These are phyloP conservation scores for Pseudogymnoascus sp. DNA, from an alignment of 2,329 filamentous ascomycete genomes.

Conservation along the genomic window DNA sequence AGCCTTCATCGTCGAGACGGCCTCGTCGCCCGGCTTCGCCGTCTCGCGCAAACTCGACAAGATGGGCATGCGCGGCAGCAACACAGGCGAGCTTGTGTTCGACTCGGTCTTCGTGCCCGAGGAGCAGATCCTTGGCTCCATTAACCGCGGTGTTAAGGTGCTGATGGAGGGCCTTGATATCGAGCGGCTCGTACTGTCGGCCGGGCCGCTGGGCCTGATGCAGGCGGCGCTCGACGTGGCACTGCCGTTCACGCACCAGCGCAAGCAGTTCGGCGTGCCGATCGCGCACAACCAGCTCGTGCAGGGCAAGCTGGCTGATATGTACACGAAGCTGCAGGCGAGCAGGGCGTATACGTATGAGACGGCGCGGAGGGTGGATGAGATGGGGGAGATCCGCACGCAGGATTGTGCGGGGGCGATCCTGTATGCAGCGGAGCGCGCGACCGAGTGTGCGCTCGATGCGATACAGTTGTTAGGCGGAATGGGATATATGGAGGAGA, in stretches of 20 bases:
- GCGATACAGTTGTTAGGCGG: constrained; percentile 89
- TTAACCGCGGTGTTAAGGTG: constrained; percentile 80
- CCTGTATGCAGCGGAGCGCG: constrained; percentile 83
- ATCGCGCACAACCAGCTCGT: constrained; percentile 90
- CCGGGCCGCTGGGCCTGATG: constrained; percentile 90
- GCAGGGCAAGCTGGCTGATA: constrained; percentile 88
- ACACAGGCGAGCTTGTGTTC: constrained; percentile 90
- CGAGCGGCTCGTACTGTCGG: constrained; percentile 83
- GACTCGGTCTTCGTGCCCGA: constrained; percentile 82
- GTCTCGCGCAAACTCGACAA: constrained; percentile 92
- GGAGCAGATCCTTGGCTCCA: constrained; percentile 69
- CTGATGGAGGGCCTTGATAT: constrained; percentile 95
- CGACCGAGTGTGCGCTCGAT: constrained; percentile 79
- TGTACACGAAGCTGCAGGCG: constrained; percentile 90
- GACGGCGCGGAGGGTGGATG: constrained; percentile 74
- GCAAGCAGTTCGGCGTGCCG: constrained; percentile 79
- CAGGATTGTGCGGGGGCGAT: constrained; percentile 95
- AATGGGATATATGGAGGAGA: constrained; percentile 94
- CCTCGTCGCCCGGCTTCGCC: constrained; percentile 62
- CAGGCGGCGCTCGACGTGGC: constrained; percentile 79
- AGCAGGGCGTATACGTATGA: constrained; percentile 80
- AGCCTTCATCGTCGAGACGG: constrained; percentile 76
- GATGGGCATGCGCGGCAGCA: constrained; percentile 94
- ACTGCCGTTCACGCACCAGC: constrained; percentile 80
- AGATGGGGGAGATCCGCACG: constrained; percentile 64